phyloP scores from a whole-genome alignment of 75 land plant species.

The Adiantum capillusveneris region DNA sequence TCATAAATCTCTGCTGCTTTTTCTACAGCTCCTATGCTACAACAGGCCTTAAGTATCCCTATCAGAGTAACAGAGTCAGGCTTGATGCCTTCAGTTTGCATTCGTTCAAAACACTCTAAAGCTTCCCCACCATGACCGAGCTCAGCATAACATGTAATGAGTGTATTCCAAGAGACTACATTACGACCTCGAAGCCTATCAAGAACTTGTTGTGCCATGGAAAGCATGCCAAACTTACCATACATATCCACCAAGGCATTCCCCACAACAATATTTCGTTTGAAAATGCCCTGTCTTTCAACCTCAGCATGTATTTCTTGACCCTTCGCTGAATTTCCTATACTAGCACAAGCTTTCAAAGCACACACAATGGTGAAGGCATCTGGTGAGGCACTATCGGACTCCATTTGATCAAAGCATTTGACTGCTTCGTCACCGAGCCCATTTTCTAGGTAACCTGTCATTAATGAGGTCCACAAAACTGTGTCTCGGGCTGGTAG shows the following conservation, averaged over 20 bases:
- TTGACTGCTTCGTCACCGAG: constrained; percentile 2
- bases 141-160: constrained; percentile 12
- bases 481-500: constrained; percentile 6
- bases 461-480: constrained; percentile 4
- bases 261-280: neutral
- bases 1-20: neutral
- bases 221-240: neutral
- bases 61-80: constrained; percentile 12
- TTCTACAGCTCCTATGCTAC: constrained; percentile 2
- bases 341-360: constrained; percentile 8
- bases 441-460: constrained; percentile 7
- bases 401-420: constrained; percentile 8
- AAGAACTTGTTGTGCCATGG: constrained; percentile 3
- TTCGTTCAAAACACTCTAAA: constrained; percentile 1
- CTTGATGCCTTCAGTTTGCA: constrained; percentile 5
- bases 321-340: neutral
- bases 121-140: constrained; percentile 9
- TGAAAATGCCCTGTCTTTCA: neutral
- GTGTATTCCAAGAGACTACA: constrained; percentile 7
- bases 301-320: neutral
- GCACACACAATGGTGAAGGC: constrained; percentile 1
- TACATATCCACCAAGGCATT: constrained; percentile 5
- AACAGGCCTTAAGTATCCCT: constrained; percentile 1
- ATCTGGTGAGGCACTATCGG: constrained; percentile 1
- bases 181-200: constrained; percentile 4